Conservation (phyloP, 345 rosid genomes). For the Eucalyptus pumila region DNA sequence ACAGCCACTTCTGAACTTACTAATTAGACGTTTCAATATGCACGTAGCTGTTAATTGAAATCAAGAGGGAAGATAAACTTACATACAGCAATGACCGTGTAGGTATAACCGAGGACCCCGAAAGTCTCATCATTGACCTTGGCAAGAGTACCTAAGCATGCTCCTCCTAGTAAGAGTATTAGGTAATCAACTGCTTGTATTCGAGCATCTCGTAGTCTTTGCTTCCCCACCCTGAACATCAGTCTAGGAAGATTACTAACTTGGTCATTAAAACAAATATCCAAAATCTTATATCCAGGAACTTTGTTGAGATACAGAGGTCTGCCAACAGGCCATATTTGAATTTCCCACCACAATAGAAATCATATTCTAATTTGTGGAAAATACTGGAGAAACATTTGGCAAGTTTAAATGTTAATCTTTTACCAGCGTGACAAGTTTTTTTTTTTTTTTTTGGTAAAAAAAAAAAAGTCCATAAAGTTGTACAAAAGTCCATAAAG, state of each 20-base stretch:
- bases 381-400: neutral
- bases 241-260: neutral
- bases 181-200: constrained; percentile 55
- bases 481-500: neutral
- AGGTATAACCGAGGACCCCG: constrained; percentile 63
- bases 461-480: no score
- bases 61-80: constrained; percentile 17
- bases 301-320: neutral
- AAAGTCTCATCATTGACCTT: constrained; percentile 75
- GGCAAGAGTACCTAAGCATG: constrained; percentile 79
- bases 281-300: neutral
- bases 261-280: neutral
- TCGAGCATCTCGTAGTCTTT: constrained; percentile 75
- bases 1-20: neutral
- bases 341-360: neutral
- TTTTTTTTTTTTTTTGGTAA: no score
- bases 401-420: neutral
- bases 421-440: neutral
- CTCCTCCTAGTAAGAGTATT: constrained; percentile 78
- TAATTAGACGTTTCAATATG: neutral
- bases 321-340: neutral
- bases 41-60: neutral
- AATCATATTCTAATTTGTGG: neutral
- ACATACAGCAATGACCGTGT: constrained; percentile 78
- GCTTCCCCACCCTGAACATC: constrained; percentile 55